These are phyloP conservation scores for Cordyceps tenuipes DNA, from an alignment of 2,329 filamentous ascomycete species.

Conservation along the genomic window DNA sequence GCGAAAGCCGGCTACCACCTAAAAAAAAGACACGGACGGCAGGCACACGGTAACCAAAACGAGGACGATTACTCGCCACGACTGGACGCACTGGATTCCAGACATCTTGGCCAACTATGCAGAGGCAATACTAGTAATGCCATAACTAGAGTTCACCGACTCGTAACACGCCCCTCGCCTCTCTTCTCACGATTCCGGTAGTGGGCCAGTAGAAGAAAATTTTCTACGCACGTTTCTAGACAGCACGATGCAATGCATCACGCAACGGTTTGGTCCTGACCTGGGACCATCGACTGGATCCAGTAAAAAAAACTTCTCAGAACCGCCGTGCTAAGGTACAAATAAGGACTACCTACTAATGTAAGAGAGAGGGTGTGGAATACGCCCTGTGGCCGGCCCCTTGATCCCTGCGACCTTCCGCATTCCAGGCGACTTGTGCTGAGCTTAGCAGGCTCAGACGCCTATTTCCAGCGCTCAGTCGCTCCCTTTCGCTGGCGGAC, in stretches of 20 bases:
- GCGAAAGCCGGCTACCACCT: conserved; percentile 5
- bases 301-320: background rate
- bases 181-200: background rate
- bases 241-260: background rate
- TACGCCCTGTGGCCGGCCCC: background rate
- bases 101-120: background rate
- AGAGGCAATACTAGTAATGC: background rate
- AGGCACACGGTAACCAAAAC: background rate
- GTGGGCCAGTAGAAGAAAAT: background rate
- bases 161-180: background rate
- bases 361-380: background rate
- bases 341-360: too few species aligned
- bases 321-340: too few species aligned
- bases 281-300: background rate
- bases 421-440: background rate
- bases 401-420: background rate
- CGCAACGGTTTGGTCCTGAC: background rate
- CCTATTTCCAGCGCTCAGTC: background rate
- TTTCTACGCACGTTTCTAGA: background rate
- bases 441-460: too few species aligned
- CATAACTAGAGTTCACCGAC: background rate
- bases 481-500: background rate
- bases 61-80: background rate
- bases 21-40: background rate
- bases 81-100: background rate